Percentiles rank a stretch among this genome's conserved stretches.
Conservation (phyloP, 164 flowering plant species). For the Litsea cubeba region DNA sequence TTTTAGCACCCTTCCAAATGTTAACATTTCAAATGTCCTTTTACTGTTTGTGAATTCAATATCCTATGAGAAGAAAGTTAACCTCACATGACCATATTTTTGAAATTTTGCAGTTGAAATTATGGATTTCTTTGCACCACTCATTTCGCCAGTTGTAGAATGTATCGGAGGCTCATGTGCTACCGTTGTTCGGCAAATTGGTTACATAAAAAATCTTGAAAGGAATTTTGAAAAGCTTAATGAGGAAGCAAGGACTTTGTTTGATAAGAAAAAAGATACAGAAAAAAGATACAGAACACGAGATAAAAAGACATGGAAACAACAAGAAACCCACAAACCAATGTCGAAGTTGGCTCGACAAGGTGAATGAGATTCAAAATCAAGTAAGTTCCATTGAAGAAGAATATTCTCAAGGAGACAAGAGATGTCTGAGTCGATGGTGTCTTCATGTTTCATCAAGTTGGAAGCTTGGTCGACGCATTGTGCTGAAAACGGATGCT, state of each 20-base stretch:
- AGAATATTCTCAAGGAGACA: neutral
- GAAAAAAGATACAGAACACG: constrained; percentile 5
- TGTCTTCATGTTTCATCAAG: neutral
- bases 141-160: no score
- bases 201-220: constrained; percentile 3
- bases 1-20: no score
- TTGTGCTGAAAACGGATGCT: neutral
- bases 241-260: constrained; percentile 2
- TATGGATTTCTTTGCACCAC: no score
- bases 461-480: neutral
- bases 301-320: neutral
- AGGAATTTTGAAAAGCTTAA: neutral
- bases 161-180: no score
- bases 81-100: no score
- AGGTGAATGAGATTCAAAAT: neutral
- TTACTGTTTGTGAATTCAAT: no score
- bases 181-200: neutral
- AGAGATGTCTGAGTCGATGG: neutral
- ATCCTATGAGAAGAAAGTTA: no score
- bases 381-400: neutral
- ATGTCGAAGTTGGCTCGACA: neutral
- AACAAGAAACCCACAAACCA: neutral
- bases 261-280: constrained; percentile 9
- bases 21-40: no score
- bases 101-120: no score